phyloP scores from a whole-genome alignment of 148 eudicot genomes.

The Rhododendron griersonianum region DNA sequence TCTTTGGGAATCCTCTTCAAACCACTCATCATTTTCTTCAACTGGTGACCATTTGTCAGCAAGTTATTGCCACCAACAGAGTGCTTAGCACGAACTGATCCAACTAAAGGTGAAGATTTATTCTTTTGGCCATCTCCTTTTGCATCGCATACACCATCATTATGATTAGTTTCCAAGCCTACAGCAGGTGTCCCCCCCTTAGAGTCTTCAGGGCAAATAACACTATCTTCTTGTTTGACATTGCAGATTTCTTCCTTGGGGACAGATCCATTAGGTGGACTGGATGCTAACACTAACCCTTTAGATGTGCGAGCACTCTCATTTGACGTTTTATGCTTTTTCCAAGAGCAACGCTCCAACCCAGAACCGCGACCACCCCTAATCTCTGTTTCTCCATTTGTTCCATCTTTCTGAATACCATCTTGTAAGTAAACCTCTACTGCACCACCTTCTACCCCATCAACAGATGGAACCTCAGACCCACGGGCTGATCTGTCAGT shows the following conservation, averaged over 20 bases:
- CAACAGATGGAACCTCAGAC: slow-evolving; percentile 27
- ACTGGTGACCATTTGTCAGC: slow-evolving; percentile 13
- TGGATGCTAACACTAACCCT: slow-evolving; percentile 19
- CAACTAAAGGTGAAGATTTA: slow-evolving; percentile 16
- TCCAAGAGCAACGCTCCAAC: slow-evolving; percentile 33
- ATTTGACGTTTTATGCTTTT: slow-evolving; percentile 17
- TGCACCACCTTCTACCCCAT: slow-evolving; percentile 36
- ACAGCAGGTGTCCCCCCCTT: slow-evolving; percentile 5
- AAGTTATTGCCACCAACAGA: slow-evolving; percentile 33
- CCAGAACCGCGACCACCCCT: slow-evolving; percentile 27
- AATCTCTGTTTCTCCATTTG: slow-evolving; percentile 22
- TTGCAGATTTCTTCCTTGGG: slow-evolving; percentile 13
- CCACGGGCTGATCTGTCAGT: slow-evolving; percentile 22
- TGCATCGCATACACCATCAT: slow-evolving; percentile 15
- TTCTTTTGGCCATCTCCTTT: slow-evolving; percentile 20
- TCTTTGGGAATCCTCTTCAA: slow-evolving; percentile 8
- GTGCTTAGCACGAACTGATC: slow-evolving; percentile 22
- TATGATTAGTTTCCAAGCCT: slow-evolving; percentile 1
- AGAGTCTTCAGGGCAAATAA: background rate
- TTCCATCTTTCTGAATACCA: slow-evolving; percentile 23
- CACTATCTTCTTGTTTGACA: background rate
- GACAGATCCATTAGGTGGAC: slow-evolving; percentile 23
- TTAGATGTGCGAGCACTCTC: slow-evolving; percentile 14
- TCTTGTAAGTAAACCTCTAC: slow-evolving; percentile 20
- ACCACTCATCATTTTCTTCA: slow-evolving; percentile 1